Conservation (phyloP, 257 asterid genomes). For the Scutellaria barbata region DNA sequence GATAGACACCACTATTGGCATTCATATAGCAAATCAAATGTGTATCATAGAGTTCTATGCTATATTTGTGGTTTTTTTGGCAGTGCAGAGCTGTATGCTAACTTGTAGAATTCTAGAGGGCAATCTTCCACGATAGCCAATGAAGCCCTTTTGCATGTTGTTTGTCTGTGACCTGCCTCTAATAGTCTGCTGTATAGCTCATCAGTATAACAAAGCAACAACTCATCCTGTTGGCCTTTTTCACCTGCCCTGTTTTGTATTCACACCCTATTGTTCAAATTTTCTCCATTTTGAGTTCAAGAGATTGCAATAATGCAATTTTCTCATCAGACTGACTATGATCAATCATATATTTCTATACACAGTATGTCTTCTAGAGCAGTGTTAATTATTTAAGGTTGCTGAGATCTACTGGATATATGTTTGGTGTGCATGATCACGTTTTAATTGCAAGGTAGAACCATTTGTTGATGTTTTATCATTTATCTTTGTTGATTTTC, state of each 20-base stretch:
- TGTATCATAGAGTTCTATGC: neutral
- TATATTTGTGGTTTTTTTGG: slow-evolving; percentile 2
- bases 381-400: neutral
- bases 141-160: slow-evolving; percentile 13
- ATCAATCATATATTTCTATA: slow-evolving; percentile 2
- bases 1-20: neutral
- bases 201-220: neutral
- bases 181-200: slow-evolving; percentile 15
- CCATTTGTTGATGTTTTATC: neutral
- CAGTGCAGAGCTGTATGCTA: slow-evolving; percentile 10
- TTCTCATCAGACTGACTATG: slow-evolving; percentile 9
- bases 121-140: slow-evolving; percentile 12
- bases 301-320: slow-evolving; percentile 23
- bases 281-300: slow-evolving; percentile 3
- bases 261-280: slow-evolving; percentile 10
- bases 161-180: slow-evolving; percentile 19
- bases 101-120: slow-evolving; percentile 5
- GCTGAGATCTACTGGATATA: neutral
- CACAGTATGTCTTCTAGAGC: slow-evolving; percentile 1
- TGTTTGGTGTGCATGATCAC: slow-evolving; percentile 11
- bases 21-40: slow-evolving; percentile 24
- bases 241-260: slow-evolving; percentile 11
- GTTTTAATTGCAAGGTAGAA: slow-evolving; percentile 1
- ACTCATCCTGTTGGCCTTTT: slow-evolving; percentile 11
- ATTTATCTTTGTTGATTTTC: slow-evolving; percentile 6